Evolutionary conservation across 2,329 filamentous ascomycete species (phyloP), one percentile per base, ranked within the genome.

Genomic region (Alternaria conjuncta): DNA sequence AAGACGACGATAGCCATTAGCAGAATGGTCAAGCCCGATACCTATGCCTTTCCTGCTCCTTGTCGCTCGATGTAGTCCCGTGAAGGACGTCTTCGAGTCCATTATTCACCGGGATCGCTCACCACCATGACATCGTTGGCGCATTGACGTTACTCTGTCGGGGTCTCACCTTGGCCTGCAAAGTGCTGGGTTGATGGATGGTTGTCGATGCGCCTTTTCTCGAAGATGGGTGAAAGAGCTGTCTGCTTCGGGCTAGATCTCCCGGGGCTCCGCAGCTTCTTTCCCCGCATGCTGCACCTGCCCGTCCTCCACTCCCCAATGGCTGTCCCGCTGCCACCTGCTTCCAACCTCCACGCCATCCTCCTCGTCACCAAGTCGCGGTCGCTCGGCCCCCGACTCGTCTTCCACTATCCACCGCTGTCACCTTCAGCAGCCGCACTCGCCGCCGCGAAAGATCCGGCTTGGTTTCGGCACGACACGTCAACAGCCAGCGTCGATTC

Each of bases 351-450:
- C n/a, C 75, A 80, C 60, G 75, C 79, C 26, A 79, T 82, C 59
- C 74, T 82, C 15, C 75, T 82, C n/a, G 73, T 81, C 15, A 79
- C 76, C 15, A 75, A 79, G 64, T 79, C 77, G 63, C 78, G 77
- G 51, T 78, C 76, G 18, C 78, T 78, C 26, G 78, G 79, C 6
- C 78, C 78, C 4, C 77, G 78, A 8, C 77, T 82, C n/a, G 78
- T 81, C 41, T 82, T 81, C 65, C 80, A 82, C 66, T 81, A 81
- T 47, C 80, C 80, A 23, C 77, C 77, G 6, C 70, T 80, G n/a
- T 79, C 79, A 21, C 75, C 77, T 3, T 78, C 75, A 7, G 74
- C 76, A 2, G 72, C 75, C n/a, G 72, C 75, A 6, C 71, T 80
- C 26, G 74, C 75, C 8, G 73, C 73, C 9, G 74, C 74, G 47